Conservation (phyloP, 495 filamentous ascomycete genomes). For the Entonaema liquescens region DNA sequence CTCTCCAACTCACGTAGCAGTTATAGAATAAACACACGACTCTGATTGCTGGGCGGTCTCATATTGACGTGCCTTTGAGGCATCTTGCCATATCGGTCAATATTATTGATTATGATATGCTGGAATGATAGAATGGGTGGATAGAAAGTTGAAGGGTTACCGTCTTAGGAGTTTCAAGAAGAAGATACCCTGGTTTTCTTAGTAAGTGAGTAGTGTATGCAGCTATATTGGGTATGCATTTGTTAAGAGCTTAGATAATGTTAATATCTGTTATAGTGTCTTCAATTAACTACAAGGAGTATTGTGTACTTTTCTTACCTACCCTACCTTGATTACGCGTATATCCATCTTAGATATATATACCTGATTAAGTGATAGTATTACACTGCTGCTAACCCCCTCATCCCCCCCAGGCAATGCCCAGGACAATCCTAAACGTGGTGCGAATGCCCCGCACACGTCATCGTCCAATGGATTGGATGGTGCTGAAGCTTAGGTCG, state of each 20-base stretch:
- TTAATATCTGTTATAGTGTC: no score
- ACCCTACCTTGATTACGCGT: background rate
- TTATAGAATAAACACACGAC: background rate
- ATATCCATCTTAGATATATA: background rate
- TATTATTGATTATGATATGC: background rate
- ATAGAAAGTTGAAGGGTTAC: background rate
- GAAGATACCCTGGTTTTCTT: constrained; percentile 7
- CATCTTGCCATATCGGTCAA: background rate
- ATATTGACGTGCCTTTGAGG: background rate
- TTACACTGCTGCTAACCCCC: background rate
- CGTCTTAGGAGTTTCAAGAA: constrained; percentile 25
- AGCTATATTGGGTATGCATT: background rate
- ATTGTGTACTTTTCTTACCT: background rate
- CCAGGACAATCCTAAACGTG: background rate
- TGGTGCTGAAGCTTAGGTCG: constrained; percentile 16
- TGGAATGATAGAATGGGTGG: background rate
- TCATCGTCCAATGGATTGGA: constrained; percentile 36
- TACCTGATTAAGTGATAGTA: background rate
- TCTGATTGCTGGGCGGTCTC: background rate
- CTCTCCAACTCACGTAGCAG: background rate
- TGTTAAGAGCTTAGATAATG: background rate
- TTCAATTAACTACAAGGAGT: background rate
- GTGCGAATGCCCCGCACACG: constrained; percentile 35
- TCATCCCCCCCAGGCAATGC: background rate
- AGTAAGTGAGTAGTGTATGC: constrained; percentile 9